Percentiles rank a stretch among this genome's conserved stretches.
phyloP scores from a whole-genome alignment of 345 rosid species.

The Limnanthes douglasii region DNA sequence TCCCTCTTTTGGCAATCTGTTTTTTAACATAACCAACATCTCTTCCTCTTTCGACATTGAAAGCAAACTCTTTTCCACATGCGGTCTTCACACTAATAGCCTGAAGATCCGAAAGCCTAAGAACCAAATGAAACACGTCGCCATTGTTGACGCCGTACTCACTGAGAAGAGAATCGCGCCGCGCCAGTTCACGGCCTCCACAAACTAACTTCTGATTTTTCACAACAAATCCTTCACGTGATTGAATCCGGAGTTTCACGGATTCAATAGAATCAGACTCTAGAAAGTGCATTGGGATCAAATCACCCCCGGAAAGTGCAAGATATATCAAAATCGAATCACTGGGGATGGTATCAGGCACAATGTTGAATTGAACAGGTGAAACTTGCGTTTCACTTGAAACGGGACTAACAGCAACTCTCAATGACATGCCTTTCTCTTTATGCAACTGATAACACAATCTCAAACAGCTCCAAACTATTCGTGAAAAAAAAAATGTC shows the following conservation, averaged over 20 bases:
- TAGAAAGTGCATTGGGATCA: slow-evolving; percentile 41
- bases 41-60: slow-evolving; percentile 42
- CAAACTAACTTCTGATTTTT: slow-evolving; percentile 65
- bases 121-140: slow-evolving; percentile 60
- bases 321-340: no score
- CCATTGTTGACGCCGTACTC: slow-evolving; percentile 63
- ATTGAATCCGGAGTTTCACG: slow-evolving; percentile 58
- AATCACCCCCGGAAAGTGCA: no score
- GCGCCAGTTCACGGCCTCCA: slow-evolving; percentile 48
- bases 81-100: slow-evolving; percentile 43
- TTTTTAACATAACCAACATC: slow-evolving; percentile 60
- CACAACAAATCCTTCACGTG: slow-evolving; percentile 46
- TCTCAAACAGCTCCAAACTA: no score
- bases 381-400: no score
- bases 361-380: no score
- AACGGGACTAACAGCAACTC: no score
- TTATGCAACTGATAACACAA: no score
- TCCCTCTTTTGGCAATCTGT: slow-evolving; percentile 33
- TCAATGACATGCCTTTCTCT: no score
- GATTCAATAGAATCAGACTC: slow-evolving; percentile 56
- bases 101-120: slow-evolving; percentile 60
- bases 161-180: slow-evolving; percentile 51
- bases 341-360: no score
- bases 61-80: slow-evolving; percentile 35
- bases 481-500: no score